These are phyloP conservation scores for Amorphotheca resinae DNA, from an alignment of 495 filamentous ascomycete species.

Conservation along the genomic window DNA sequence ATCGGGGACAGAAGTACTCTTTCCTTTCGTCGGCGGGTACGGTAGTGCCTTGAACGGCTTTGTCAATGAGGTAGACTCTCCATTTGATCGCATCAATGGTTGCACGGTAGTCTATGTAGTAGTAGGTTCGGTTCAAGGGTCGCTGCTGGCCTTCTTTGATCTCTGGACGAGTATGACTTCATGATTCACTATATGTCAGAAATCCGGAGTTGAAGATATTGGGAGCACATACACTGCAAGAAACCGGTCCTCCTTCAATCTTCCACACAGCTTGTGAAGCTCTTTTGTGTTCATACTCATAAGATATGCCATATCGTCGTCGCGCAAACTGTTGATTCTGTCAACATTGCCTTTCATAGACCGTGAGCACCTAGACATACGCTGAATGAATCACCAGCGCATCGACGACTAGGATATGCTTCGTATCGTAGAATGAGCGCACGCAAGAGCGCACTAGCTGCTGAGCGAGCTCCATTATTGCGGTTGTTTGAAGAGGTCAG, in stretches of 20 bases:
- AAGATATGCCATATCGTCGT: constrained; percentile 75
- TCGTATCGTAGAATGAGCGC: constrained; percentile 85
- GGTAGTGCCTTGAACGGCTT: constrained; percentile 69
- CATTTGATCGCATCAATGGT: constrained; percentile 96
- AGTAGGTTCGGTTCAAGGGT: constrained; percentile 78
- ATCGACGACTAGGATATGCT: constrained; percentile 83
- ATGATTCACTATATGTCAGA: background rate
- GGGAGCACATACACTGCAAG: constrained; percentile 54
- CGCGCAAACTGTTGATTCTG: constrained; percentile 47
- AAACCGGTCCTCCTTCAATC: constrained; percentile 73
- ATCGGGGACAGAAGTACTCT: constrained; percentile 76
- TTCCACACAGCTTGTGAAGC: constrained; percentile 73
- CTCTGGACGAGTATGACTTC: constrained; percentile 66
- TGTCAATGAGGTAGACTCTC: constrained; percentile 71
- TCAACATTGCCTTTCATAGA: constrained; percentile 15
- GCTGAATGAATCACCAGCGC: constrained; percentile 84
- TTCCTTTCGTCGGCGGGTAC: constrained; percentile 75
- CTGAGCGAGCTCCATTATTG: constrained; percentile 70
- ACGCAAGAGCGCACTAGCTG: constrained; percentile 77
- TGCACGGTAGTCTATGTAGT: constrained; percentile 89
- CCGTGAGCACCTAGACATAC: constrained; percentile 33
- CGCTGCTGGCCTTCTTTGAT: constrained; percentile 67
- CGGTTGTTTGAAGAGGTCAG: background rate
- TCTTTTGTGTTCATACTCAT: constrained; percentile 82
- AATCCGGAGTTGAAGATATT: no score